These are phyloP conservation scores for Haematococcus lacustris DNA, from an alignment of 139 green algal species.

Conservation along the genomic window DNA sequence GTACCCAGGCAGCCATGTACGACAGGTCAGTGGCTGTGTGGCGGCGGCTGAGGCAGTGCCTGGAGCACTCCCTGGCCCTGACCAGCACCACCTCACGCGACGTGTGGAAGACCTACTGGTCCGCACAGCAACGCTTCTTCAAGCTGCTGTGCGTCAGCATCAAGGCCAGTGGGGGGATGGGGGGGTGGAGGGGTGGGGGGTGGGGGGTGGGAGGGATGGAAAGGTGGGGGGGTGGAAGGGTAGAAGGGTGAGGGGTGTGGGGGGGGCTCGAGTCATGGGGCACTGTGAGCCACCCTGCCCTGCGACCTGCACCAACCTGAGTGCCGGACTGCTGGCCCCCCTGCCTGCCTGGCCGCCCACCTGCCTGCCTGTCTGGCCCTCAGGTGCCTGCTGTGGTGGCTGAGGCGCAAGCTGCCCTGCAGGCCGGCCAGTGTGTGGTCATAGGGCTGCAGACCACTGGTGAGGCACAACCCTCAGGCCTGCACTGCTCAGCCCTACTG, in stretches of 20 bases:
- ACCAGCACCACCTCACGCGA: constrained; percentile 27
- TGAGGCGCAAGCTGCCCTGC: constrained; percentile 56
- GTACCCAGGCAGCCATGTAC: constrained; percentile 50
- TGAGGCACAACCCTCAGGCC: too few relatives aligned
- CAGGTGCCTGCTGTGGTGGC: constrained; percentile 63
- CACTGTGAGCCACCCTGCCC: too few relatives aligned
- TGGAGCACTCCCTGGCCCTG: constrained; percentile 39
- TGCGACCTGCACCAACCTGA: too few relatives aligned
- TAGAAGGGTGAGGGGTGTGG: too few relatives aligned
- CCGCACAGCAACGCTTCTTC: constrained; percentile 88
- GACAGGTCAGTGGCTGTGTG: constrained; percentile 55
- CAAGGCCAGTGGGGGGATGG: constrained; percentile 64
- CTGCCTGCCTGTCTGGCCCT: too few relatives aligned
- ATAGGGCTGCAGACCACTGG: constrained; percentile 72
- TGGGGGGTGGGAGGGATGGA: too few relatives aligned
- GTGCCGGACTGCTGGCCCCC: too few relatives aligned
- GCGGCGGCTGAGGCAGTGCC: constrained; percentile 22
- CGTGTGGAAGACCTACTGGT: constrained; percentile 68
- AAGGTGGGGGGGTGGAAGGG: too few relatives aligned
- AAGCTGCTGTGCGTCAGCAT: constrained; percentile 79
- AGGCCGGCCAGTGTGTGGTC: constrained; percentile 54
- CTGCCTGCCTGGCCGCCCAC: too few relatives aligned
- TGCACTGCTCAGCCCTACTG: too few relatives aligned
- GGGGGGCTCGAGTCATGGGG: too few relatives aligned
- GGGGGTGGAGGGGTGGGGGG: too few relatives aligned